Evolutionary conservation across 2,329 filamentous ascomycete species (phyloP), one percentile per base, ranked within the genome.

Genomic region (Alternaria sp.): DNA sequence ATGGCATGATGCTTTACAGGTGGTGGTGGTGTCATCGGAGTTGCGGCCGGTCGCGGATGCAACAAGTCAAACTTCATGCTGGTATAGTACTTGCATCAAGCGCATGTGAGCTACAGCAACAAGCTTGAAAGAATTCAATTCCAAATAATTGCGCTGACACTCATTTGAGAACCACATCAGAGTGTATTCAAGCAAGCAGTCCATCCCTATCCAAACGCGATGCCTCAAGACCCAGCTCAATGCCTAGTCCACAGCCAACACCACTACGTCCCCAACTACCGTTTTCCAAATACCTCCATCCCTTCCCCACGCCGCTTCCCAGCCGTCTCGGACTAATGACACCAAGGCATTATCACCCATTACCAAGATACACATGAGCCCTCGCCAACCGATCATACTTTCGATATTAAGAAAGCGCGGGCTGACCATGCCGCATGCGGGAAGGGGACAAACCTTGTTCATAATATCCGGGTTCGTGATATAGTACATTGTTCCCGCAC

Each of bases 381-480:
- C 56, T 63, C 58, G 57, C 60, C 55, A 55, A 50, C 41, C 23
- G 20, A 53, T 51, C 43, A 54, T 61, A 50, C 51, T 61, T 57
- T 61, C 54, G 55, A 65, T 71, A 72, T 69, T 63, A 60, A 56
- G 21, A 54, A 60, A 44, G 58, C 56, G 44, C 50, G 47, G 50
- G 51, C 58, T 20, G 15, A 59, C 55, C 43, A 64, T 44, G 26
- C 23, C 51, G 49, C 28, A 56, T 54, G 11, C 45, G 57, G 61
- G 46, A 54, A 57, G 50, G 66, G n/a, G 33, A 20, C 14, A 26
- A 69, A 65, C 66, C 72, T 63, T 67, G 67, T 69, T 68, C 70
- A 69, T 71, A 74, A 71, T 69, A 73, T 64, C 71, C 70, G 65
- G 67, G 66, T 63, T 56, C 44, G 54, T 54, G 59, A 63, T 65